Conservation (phyloP, 1,284 basidiomycete species). For the Pseudozyma flocculosa region DNA sequence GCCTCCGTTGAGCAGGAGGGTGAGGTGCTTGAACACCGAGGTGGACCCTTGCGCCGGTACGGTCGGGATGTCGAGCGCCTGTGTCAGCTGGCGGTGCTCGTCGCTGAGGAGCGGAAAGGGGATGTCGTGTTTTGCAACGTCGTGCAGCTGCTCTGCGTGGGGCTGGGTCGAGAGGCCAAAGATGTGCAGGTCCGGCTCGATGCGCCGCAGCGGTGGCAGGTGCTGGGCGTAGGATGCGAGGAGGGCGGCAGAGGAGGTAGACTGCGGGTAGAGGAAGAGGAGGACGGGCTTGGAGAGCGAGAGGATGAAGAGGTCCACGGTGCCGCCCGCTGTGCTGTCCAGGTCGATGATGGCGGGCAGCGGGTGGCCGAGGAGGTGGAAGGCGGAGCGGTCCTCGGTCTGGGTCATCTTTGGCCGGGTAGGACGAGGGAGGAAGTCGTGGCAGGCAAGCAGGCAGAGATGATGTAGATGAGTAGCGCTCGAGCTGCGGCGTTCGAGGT, state of each 20-base stretch:
- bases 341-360: slow-evolving; percentile 44
- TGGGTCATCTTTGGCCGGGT: too few relatives aligned
- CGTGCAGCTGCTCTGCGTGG: slow-evolving; percentile 17
- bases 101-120: slow-evolving; percentile 34
- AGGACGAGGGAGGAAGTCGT: too few relatives aligned
- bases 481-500: too few relatives aligned
- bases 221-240: slow-evolving; percentile 24
- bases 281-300: slow-evolving; percentile 44
- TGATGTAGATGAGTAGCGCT: too few relatives aligned
- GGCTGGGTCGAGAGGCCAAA: slow-evolving; percentile 44
- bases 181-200: slow-evolving; percentile 32
- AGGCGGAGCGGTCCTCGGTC: slow-evolving; percentile 26
- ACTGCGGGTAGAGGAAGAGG: slow-evolving; percentile 39
- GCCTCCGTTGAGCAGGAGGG: slow-evolving; percentile 42
- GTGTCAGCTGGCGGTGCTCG: slow-evolving; percentile 7
- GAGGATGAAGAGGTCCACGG: slow-evolving; percentile 49
- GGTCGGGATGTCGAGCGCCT: slow-evolving; percentile 35
- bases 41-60: slow-evolving; percentile 18
- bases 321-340: slow-evolving; percentile 24
- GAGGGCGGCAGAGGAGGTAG: too few relatives aligned
- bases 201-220: slow-evolving; percentile 11
- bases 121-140: slow-evolving; percentile 13
- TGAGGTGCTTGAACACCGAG: slow-evolving; percentile 32
- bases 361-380: slow-evolving; percentile 52
- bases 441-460: too few relatives aligned